phyloP scores from a whole-genome alignment of 2,329 filamentous ascomycete genomes.

The Xylariomycetidae sp. region DNA sequence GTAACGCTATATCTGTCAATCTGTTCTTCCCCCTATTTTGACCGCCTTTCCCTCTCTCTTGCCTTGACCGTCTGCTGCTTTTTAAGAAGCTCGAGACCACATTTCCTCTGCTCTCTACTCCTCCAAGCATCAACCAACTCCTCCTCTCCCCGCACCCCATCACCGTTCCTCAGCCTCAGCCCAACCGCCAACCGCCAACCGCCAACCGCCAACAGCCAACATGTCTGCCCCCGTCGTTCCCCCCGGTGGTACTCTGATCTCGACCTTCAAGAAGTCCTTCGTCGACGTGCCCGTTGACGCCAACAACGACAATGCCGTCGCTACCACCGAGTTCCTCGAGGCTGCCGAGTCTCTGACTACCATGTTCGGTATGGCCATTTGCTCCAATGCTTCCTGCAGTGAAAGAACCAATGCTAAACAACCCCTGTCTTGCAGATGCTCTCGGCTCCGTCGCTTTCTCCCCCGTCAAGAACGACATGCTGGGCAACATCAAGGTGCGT shows the following conservation, averaged over 20 bases:
- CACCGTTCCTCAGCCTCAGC: no score
- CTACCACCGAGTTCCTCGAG: constrained; percentile 83
- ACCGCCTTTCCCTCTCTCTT: neutral
- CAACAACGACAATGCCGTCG: constrained; percentile 68
- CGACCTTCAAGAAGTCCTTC: constrained; percentile 80
- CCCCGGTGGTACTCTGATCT: constrained; percentile 72
- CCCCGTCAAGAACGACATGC: constrained; percentile 86
- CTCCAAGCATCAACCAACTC: neutral
- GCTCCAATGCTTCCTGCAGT: no score
- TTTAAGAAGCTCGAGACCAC: neutral
- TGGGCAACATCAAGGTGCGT: constrained; percentile 81
- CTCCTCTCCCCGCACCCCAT: neutral
- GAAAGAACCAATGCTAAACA: no score
- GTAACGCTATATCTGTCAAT: no score
- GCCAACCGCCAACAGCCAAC: no score
- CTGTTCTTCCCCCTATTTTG: no score
- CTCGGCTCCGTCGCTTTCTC: constrained; percentile 71
- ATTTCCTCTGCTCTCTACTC: neutral
- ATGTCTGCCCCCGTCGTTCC: constrained; percentile 52
- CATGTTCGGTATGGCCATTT: constrained; percentile 65
- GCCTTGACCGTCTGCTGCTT: neutral
- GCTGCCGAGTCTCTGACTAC: constrained; percentile 81
- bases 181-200: no score
- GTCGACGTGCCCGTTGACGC: constrained; percentile 71
- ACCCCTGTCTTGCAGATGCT: constrained; percentile 38